Evolutionary conservation across 306 rosid species (phyloP), one percentile per base, ranked within the genome.

Genomic region (Quercus parvula): DNA sequence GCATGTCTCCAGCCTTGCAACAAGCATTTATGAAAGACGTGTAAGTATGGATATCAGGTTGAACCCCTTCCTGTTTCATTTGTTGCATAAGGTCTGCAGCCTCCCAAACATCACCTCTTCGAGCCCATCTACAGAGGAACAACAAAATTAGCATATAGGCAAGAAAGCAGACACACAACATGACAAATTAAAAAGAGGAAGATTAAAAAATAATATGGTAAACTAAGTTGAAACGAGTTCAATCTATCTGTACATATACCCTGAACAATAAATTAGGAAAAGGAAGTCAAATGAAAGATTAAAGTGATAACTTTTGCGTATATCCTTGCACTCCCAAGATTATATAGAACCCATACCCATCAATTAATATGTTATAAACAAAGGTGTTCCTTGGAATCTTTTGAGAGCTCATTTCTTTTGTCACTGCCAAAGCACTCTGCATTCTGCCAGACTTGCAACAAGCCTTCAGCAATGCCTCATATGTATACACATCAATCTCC

Each of bases 91-190:
- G 85, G 86, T 95, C 99, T 58, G 99, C 92, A 75, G 99, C 99
- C 92, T 95, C 99, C 99, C 99, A 95, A 82, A 95, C 90, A 64
- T 95, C 99, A 62, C 99, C 97, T 82, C 97, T 88, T 82, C 99
- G 93, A 77, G 97, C 98, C 98, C 98, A 95, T 79, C 99, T 93
- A 86, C 58, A 63, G 59, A 76, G 44, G 24, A 63, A 84, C 24
- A 64, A 62, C 54, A 77, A 58, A 46, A 77, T 72, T 73, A 84
- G 35, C 56, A 77, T 35, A 76, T 51, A 68, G 28, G 56, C 58
- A 63, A 24, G 54, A 71, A 55, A 64, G 69, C 75, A 56, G 27
- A 64, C 24, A 17, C 62, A 25, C 19, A 55, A 44, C 74, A 54
- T 56, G 75, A 76, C 31, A 27, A 24, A 44, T 15, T 61, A 22